Evolutionary conservation across 805 yeast genomes (phyloP).

Genomic region (Teunomyces panamensis): DNA sequence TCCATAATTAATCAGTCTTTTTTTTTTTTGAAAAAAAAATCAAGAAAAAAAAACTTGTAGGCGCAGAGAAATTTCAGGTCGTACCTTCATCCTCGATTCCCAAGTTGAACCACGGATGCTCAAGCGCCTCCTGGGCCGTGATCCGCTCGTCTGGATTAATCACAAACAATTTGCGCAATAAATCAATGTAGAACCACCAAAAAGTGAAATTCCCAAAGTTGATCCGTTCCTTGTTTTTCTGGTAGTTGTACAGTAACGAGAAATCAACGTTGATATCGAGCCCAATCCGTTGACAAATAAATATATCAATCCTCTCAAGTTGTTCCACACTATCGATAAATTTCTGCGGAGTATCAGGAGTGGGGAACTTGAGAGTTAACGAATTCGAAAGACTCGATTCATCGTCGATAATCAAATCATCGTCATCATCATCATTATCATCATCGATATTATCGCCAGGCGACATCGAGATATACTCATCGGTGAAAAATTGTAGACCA

Average conservation of each 20-base stretch:
- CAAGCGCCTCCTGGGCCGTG: slow-evolving; percentile 40
- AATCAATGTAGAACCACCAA: slow-evolving; percentile 72
- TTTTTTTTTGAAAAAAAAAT: not conserved
- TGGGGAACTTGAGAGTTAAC: slow-evolving; percentile 37
- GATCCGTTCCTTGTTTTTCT: slow-evolving; percentile 40
- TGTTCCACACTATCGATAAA: slow-evolving; percentile 38
- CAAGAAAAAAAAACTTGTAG: not conserved
- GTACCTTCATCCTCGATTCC: slow-evolving; percentile 49
- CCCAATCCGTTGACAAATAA: slow-evolving; percentile 41
- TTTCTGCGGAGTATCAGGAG: slow-evolving; percentile 35
- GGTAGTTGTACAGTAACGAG: slow-evolving; percentile 37
- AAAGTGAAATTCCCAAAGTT: slow-evolving; percentile 64
- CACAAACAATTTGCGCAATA: slow-evolving; percentile 36
- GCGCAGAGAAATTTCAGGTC: not conserved
- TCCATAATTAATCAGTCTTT: not conserved
- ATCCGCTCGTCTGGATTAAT: slow-evolving; percentile 38
- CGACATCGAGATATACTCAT: slow-evolving; percentile 12
- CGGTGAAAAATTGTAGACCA: slow-evolving; percentile 37
- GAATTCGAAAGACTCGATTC: slow-evolving; percentile 24
- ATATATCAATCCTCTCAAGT: slow-evolving; percentile 41
- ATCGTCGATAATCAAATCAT: slow-evolving; percentile 31
- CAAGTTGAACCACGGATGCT: slow-evolving; percentile 48
- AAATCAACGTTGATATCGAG: slow-evolving; percentile 37
- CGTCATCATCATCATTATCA: slow-evolving; percentile 16
- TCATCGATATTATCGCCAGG: slow-evolving; percentile 7